Base-by-base conservation (phyloP, 2,329 filamentous ascomycete genomes). In the Bipolaris bicolor region DNA sequence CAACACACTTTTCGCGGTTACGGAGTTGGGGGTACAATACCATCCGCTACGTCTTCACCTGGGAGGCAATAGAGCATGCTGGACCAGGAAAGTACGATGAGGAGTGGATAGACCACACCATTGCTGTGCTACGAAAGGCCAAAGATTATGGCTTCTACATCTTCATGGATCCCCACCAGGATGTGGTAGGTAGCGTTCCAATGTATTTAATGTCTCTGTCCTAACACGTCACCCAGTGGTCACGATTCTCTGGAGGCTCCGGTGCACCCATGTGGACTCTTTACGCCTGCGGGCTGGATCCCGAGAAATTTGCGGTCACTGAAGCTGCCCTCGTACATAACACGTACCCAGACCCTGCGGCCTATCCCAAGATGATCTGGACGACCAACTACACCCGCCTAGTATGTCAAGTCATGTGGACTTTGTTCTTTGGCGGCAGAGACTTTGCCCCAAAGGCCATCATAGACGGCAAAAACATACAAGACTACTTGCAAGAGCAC, bases 281-380 rank as follows among this genome's bases (percentile, higher is more conserved):
- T 2, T 97, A 98, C 76, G 95, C 96, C 24, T 93, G 90, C 64
- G 95, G 95, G 7, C 81, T 99, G 45, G 91, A 99, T 72, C 95
- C 95, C 0, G 84, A 89, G 74, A 88, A 85, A 64, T 97, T 99
- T 71, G 87, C 88, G 50, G 87, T 86, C 18, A 99, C 93, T 13
- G 90, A 97, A 77, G 94, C 94, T 3, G 92, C 95, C 36, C 85
- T 98, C 58, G 94, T 99, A 6, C 95, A 99, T 51, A 99, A 98
- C 71, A 96, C 91, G 1, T 97, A 91, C 72, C 88, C 91, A 9
- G 85, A 96, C 18, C 92, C 93, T 7, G 88, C 88, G 24, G 84
- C 88, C 1, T 99, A 94, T 65, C 95, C 95, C 22, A 98, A 97
- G 80, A 99, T 99, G 96, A 94, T 98, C 56, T 99, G 95, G 95